Base-by-base conservation (phyloP, 257 asterid species). In the Solanum neorickii region DNA sequence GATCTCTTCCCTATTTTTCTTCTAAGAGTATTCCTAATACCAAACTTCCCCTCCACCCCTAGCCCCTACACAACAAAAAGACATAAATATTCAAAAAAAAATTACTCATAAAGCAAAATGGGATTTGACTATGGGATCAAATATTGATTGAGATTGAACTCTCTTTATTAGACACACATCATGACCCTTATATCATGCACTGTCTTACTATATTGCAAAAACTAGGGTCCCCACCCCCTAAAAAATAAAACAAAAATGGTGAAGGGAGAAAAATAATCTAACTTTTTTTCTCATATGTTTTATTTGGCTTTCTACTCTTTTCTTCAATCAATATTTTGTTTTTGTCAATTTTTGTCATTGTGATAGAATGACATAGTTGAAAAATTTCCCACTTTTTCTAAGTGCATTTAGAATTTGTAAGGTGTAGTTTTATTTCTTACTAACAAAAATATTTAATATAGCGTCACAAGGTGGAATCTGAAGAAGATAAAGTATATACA, bases 161-260 rank as follows among this genome's bases (percentile, higher is more conserved):
- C 87, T 88, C 97, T 95, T 94, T 95, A 91, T 88, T 91, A 90
- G 97, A 94, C 98, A 95, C 93, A 94, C 94, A 96, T 96, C 95
- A 96, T 96, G 94, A 89, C 95, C 89, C 69, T 94, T 91, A 91
- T 90, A 92, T 93, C 95, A 95, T 95, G 98, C 94, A 95, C 59
- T 96, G 98, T 96, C 98, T 91, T 95, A 87, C 90, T 89, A 87
- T 88, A 86, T 86, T 78, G 74, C 69, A 88, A 86, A 75, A 62
- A 6, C 82, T 60, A 44, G 89, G 93, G 92, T 37, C 93, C 92
- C 94, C 89, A 66, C 73, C 85, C 56, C 60, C 62, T 37, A 37
- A 80, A 29, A 47, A 77, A 15, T 49, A 52, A 42, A 29, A 10
- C 3, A 16, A 80, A 80, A 52, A 47, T 9, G 42, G 68, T 15